A percentile compares a stretch with the other conserved stretches of the same genome.
Evolutionary conservation across 306 rosid genomes (phyloP).

Genomic region (Lathyrus sativus): DNA sequence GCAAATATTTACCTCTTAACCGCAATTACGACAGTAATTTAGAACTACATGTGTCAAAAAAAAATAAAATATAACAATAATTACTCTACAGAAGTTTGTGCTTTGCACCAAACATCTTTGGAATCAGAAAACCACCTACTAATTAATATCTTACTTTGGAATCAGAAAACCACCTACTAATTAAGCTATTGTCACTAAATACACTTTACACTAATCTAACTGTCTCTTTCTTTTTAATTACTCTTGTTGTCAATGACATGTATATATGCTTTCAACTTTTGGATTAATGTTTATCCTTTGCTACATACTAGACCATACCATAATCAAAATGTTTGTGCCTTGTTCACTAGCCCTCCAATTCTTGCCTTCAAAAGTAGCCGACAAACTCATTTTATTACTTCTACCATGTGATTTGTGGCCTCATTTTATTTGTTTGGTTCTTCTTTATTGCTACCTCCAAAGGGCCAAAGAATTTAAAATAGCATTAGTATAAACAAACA

Average conservation of each 20-base stretch:
- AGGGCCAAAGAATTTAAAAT: conserved; percentile 34
- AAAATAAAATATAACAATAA: conserved; percentile 44
- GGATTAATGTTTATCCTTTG: conserved; percentile 70
- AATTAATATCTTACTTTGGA: conserved; percentile 60
- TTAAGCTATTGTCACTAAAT: conserved; percentile 36
- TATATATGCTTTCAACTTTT: conserved; percentile 50
- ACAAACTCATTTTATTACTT: conserved; percentile 81
- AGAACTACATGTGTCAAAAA: conserved; percentile 45
- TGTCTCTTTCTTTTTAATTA: conserved; percentile 40
- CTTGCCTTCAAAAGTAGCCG: conserved; percentile 72
- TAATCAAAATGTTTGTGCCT: conserved; percentile 69
- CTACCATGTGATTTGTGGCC: conserved; percentile 85
- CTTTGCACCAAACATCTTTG: conserved; percentile 53
- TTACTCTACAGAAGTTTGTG: conserved; percentile 40
- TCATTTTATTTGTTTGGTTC: conserved; percentile 55
- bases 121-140: too few relatives aligned
- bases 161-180: conserved; percentile 44
- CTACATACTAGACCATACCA: conserved; percentile 73
- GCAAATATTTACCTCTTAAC: not conserved
- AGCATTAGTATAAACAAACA: conserved; percentile 38
- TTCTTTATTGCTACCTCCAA: conserved; percentile 42
- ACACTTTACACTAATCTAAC: conserved; percentile 40
- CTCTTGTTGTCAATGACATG: conserved; percentile 67
- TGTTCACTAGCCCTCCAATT: conserved; percentile 44
- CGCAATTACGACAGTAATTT: not conserved